Evolutionary conservation across 2,329 filamentous ascomycete genomes (phyloP).

Genomic region (Fusarium compactum): DNA sequence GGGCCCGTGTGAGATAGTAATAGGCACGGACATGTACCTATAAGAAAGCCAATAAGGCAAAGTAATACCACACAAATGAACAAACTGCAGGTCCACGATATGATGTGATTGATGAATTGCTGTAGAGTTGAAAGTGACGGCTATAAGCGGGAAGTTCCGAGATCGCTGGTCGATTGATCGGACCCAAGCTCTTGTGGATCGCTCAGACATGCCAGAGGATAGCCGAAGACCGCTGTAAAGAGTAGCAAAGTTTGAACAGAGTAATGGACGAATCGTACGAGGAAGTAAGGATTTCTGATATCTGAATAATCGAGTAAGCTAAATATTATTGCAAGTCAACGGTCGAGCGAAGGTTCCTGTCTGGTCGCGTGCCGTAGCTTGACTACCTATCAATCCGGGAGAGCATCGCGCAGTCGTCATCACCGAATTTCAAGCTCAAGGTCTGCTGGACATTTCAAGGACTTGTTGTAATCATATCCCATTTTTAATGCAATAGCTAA

Average conservation of each 20-base stretch:
- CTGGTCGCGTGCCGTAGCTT: constrained; percentile 2
- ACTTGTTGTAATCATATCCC: constrained; percentile 44
- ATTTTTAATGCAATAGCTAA: constrained; percentile 50
- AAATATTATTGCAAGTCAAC: background rate
- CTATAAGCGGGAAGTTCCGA: background rate
- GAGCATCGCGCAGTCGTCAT: background rate
- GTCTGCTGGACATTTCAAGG: constrained; percentile 23
- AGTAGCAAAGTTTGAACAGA: background rate
- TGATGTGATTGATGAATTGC: background rate
- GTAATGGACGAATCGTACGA: background rate
- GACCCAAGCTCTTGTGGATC: background rate
- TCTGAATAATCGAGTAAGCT: background rate
- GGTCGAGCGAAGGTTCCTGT: background rate
- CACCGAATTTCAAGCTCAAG: constrained; percentile 15
- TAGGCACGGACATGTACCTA: constrained; percentile 35
- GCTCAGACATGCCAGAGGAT: background rate
- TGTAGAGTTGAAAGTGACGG: too few species aligned
- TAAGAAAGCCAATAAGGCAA: constrained; percentile 37
- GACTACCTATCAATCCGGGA: constrained; percentile 1
- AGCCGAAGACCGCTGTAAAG: background rate
- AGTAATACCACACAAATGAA: constrained; percentile 40
- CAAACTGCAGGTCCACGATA: background rate
- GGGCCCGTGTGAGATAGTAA: constrained; percentile 38
- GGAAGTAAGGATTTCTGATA: background rate
- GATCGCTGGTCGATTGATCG: background rate